phyloP scores from a whole-genome alignment of 495 filamentous ascomycete species.

The Barbatosphaeria neglecta region DNA sequence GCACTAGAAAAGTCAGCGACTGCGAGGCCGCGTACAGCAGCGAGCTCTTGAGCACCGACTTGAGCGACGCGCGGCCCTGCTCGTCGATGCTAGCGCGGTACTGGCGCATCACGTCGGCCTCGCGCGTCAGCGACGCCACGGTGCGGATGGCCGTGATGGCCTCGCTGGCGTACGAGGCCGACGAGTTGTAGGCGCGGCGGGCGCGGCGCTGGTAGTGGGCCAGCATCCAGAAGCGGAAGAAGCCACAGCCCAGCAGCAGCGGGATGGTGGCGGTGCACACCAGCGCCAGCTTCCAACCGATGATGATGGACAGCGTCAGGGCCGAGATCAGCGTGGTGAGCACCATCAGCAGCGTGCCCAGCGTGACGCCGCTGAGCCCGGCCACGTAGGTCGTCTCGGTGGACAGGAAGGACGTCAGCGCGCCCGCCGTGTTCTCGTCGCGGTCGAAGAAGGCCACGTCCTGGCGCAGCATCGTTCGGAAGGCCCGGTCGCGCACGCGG shows the following conservation, averaged over 20 bases:
- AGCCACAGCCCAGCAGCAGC: conserved; percentile 70
- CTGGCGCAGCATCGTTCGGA: conserved; percentile 79
- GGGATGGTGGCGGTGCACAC: conserved; percentile 78
- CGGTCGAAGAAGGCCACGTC: conserved; percentile 82
- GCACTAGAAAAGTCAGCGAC: conserved; percentile 65
- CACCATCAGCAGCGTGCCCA: conserved; percentile 70
- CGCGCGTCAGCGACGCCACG: conserved; percentile 56
- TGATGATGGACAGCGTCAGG: conserved; percentile 49
- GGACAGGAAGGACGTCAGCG: conserved; percentile 72
- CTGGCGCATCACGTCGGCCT: conserved; percentile 55
- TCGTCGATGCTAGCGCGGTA: conserved; percentile 36
- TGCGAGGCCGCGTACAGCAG: conserved; percentile 69
- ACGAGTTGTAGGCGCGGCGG: conserved; percentile 61
- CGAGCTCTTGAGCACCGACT: conserved; percentile 19
- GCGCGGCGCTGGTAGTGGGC: conserved; percentile 60
- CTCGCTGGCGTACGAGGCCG: conserved; percentile 78
- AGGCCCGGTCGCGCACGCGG: conserved; percentile 66
- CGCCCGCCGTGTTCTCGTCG: conserved; percentile 72
- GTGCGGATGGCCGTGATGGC: conserved; percentile 83
- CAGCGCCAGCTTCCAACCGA: conserved; percentile 86
- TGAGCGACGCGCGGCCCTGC: conserved; percentile 16
- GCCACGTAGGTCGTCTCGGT: conserved; percentile 78
- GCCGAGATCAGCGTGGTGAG: conserved; percentile 62
- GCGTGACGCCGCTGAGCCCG: conserved; percentile 68
- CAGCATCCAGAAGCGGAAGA: conserved; percentile 63